These are phyloP conservation scores for Chaetomium tenue DNA, from an alignment of 495 filamentous ascomycete species.

Conservation along the genomic window DNA sequence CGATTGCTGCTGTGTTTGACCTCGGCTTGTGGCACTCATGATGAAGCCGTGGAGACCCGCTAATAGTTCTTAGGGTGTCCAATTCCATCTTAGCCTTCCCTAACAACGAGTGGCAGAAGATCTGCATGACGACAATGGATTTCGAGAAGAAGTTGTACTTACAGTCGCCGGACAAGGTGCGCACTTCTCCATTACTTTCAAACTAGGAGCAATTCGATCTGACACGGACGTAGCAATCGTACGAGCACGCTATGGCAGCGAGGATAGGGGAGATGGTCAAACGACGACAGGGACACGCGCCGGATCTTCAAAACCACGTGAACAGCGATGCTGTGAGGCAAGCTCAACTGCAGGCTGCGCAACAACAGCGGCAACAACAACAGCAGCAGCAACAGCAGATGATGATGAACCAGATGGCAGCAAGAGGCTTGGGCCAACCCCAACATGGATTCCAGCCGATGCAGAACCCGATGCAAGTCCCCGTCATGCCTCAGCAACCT, in stretches of 20 bases:
- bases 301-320: slow-evolving; percentile 43
- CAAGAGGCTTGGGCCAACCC: slow-evolving; percentile 41
- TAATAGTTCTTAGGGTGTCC: slow-evolving; percentile 39
- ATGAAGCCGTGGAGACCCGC: background rate
- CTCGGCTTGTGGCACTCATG: background rate
- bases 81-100: slow-evolving; percentile 45
- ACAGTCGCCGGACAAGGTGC: slow-evolving; percentile 45
- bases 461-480: slow-evolving; percentile 44
- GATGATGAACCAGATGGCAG: slow-evolving; percentile 49
- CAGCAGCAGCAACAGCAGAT: slow-evolving; percentile 37
- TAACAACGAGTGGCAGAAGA: slow-evolving; percentile 31
- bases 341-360: slow-evolving; percentile 32
- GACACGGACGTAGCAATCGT: slow-evolving; percentile 33
- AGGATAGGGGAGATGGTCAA: slow-evolving; percentile 40
- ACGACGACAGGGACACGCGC: slow-evolving; percentile 44
- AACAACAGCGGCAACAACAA: slow-evolving; percentile 33
- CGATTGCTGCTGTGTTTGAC: slow-evolving; percentile 5
- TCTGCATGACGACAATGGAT: slow-evolving; percentile 35
- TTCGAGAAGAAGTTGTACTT: slow-evolving; percentile 47
- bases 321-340: slow-evolving; percentile 46
- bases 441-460: slow-evolving; percentile 50
- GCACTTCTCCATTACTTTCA: slow-evolving; percentile 7
- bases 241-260: slow-evolving; percentile 37
- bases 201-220: background rate
- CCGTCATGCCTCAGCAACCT: slow-evolving; percentile 42